Base-by-base conservation (phyloP, 2,329 filamentous ascomycete genomes). In the Onygenales sp. region DNA sequence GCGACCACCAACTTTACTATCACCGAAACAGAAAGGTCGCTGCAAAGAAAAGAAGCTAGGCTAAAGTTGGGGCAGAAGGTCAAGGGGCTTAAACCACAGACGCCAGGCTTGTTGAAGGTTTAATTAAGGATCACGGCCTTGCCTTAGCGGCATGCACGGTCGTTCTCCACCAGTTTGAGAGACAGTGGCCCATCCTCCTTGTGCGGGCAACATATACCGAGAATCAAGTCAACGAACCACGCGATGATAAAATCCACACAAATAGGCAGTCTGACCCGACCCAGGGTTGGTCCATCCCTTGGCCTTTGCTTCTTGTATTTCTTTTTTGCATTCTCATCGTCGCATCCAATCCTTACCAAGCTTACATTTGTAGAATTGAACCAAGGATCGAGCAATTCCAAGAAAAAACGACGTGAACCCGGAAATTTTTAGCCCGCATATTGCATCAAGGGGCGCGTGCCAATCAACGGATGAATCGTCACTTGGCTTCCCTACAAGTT, bases 121-220 rank as follows among this genome's bases (percentile, higher is more conserved):
- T 69, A 55, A 69, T 69, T 67, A 69, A 68, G 67, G 67, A 66
- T 67, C 63, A 59, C 61, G 63, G 60, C 58, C 48, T 61, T 59
- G 55, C 58, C 51, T 59, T 68, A 68, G 66, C 57, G 64, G 39
- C 39, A 39, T 49, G 35, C 46, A 49, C 13, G 21, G 46, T 49
- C 21, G 27, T 42, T 51, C 49, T 43, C 49, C 49, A 43, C 49
- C 31, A 21, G 38, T 51, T 51, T 51, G 49, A 51, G 46, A 27
- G 46, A 39, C 36, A 27, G 21, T 27, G 46, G 6, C 35, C 9
- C 36, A 39, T 2, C 17, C 27, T 13, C 36, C 27, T 11, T 13
- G 13, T 8, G 10, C 33, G 27, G 46, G 46, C 46, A 49, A 38
- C 46, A 36, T 49, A 31, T 38, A 9, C 35, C 35, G 32, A 39